Base-by-base conservation (phyloP, 2,329 filamentous ascomycete genomes). In the Bipolaris victoriae region DNA sequence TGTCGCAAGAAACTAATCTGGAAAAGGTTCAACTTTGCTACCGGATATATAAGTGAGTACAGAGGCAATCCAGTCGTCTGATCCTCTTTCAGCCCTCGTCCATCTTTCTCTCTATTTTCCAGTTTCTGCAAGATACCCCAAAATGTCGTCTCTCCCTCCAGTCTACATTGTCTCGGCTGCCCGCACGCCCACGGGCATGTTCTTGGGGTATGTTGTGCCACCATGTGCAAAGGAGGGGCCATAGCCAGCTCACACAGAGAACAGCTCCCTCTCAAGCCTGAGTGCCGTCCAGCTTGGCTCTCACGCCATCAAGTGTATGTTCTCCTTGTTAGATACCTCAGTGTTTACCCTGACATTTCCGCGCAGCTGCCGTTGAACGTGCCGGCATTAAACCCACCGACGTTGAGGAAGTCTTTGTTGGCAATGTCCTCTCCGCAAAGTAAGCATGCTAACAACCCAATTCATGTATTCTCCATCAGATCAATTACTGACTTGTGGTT, bases 371-470 rank as follows among this genome's bases (percentile, higher is more conserved):
- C 61, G 86, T 99, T 66, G 90, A 92, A 80, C 90, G 92, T 72
- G 91, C 95, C 54, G 86, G 89, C 73, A 87, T 99, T 81, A 93
- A 96, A 81, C 85, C 92, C 53, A 87, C 92, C 72, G 87, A 96
- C 76, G 91, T 99, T 57, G 88, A 99, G 76, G 95, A 99, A 79
- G 92, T 99, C 75, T 96, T 95, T 84, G 96, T 97, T 76, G 95
- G 95, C 79, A 99, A 99, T 83, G 95, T 99, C 67, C 86, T 99
- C 72, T 96, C 93, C 58, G 95, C 94, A 77, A 93, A 94, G 93
- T 97, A 85, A 70, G 84, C 36, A 15, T 31, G 1, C 29, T 31
- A 13, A 10, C 29, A 31, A 13, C 10, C 29, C 29, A 13, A 31
- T 13, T 10, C 29, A 31, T 31, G 29, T 29, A 29, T 31, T 31